A percentile compares a stretch with the other conserved stretches of the same genome.
These are phyloP conservation scores for Saccharum officinarum DNA, from an alignment of 176 grass and related monocot species.

Conservation along the genomic window DNA sequence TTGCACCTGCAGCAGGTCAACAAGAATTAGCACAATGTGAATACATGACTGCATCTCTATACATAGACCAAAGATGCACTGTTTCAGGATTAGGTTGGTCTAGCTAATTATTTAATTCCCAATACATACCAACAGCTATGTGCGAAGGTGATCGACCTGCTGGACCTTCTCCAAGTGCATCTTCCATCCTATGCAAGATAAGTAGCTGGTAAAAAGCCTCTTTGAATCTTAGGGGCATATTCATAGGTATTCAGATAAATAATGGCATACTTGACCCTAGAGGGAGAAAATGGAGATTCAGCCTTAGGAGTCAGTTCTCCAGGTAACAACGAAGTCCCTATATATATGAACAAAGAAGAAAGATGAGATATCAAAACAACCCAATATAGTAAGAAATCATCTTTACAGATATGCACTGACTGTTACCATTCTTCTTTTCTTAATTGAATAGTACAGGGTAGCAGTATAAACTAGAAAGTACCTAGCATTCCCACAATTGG, in stretches of 20 bases:
- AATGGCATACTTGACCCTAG: constrained; percentile 77
- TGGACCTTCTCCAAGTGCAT: constrained; percentile 67
- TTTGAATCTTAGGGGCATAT: constrained; percentile 17
- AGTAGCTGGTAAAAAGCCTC: constrained; percentile 27
- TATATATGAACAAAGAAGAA: constrained; percentile 3
- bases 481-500: neutral
- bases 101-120: constrained; percentile 22
- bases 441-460: constrained; percentile 6
- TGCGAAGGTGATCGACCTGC: constrained; percentile 65
- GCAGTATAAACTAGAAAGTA: neutral
- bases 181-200: constrained; percentile 72
- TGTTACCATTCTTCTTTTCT: too few relatives aligned
- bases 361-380: constrained; percentile 14
- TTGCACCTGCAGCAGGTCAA: constrained; percentile 64
- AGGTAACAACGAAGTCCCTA: constrained; percentile 63
- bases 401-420: too few relatives aligned
- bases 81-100: neutral
- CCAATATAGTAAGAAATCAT: too few relatives aligned
- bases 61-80: neutral
- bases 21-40: constrained; percentile 29
- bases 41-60: neutral
- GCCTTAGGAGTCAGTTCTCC: constrained; percentile 71
- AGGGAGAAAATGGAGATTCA: constrained; percentile 96
- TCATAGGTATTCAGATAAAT: constrained; percentile 25
- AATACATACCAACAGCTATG: constrained; percentile 59